Evolutionary conservation across 805 yeast genomes (phyloP).

Genomic region (Candida ipomoeae): DNA sequence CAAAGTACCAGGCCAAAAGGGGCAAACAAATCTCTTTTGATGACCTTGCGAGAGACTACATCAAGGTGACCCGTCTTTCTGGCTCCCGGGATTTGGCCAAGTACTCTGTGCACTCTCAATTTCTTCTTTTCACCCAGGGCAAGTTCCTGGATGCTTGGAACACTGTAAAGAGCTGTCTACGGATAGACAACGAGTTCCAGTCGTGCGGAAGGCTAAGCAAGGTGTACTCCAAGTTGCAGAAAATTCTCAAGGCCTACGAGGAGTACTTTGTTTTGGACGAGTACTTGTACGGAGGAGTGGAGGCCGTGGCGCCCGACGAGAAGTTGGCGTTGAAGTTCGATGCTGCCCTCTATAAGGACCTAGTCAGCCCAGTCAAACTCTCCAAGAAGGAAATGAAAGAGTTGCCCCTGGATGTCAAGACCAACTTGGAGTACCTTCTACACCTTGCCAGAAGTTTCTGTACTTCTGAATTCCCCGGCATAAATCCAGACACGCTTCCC

Average conservation of each 20-base stretch:
- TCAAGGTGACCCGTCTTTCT: conserved; percentile 24
- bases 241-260: conserved; percentile 36
- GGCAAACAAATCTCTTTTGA: background rate
- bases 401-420: conserved; percentile 30
- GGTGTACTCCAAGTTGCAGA: conserved; percentile 44
- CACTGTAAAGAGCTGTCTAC: conserved; percentile 63
- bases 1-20: conserved; percentile 3
- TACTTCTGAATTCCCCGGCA: conserved; percentile 10
- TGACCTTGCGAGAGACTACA: conserved; percentile 19
- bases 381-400: conserved; percentile 24
- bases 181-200: conserved; percentile 68
- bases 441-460: conserved; percentile 34
- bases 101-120: conserved; percentile 26
- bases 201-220: conserved; percentile 56
- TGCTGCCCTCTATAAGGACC: background rate
- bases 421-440: conserved; percentile 41
- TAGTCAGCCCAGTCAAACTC: conserved; percentile 21
- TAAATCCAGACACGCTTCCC: conserved; percentile 18
- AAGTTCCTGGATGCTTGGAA: conserved; percentile 50
- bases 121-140: conserved; percentile 45
- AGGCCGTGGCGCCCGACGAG: conserved; percentile 10
- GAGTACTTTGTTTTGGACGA: conserved; percentile 39
- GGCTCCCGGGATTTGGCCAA: conserved; percentile 23
- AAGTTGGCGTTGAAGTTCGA: conserved; percentile 11
- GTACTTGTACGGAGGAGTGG: conserved; percentile 19